Base-by-base conservation (phyloP, 371 early-diverging fungal genomes). In the Zopfochytrium polystomum region DNA sequence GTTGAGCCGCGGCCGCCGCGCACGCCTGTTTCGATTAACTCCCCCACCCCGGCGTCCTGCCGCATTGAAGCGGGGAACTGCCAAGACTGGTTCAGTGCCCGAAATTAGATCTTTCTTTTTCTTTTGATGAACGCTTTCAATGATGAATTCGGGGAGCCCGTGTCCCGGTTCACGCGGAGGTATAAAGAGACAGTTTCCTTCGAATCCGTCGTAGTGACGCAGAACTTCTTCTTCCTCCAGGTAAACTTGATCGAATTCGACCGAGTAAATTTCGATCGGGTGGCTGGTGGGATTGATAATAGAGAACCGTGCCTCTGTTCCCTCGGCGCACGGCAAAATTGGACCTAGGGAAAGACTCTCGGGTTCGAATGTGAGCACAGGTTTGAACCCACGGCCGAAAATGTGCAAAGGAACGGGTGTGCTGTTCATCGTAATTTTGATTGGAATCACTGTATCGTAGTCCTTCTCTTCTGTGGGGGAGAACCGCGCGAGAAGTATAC, bases 231-330 rank as follows among this genome's bases (percentile, higher is more conserved):
- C 76, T 50, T 83, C 83, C 27, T 80, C 75, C 30, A 61, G 60
- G 55, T 73, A 82, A 31, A 75, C 65, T 46, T 73, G 60, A 55
- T 83, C 84, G 65, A 74, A 81, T 26, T 83, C 81, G 13, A 75
- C 30, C 0, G 77, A 72, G 44, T 60, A 76, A 2, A 83, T 55
- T 60, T 83, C 84, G 13, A 82, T 34, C 0, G 80, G 76, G 49
- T 73, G 58, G 46, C 63, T 58, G 23, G 70, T 76, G 0, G 77
- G 73, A 58, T 83, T 83, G 53, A 46, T 48, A n/a, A 79, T 67
- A 9, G 50, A 61, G 52, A 83, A 66, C 29, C 68, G 68, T 2
- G 58, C 44, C 27, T 77, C 78, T 6, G 60, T 60, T 11, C 77
- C 79, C 1, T 83, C 84, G 9, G 76, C 55, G 55, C 60, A 78